Conservation (phyloP, 768 basidiomycete genomes). For the Rhodotorula paludigena region DNA sequence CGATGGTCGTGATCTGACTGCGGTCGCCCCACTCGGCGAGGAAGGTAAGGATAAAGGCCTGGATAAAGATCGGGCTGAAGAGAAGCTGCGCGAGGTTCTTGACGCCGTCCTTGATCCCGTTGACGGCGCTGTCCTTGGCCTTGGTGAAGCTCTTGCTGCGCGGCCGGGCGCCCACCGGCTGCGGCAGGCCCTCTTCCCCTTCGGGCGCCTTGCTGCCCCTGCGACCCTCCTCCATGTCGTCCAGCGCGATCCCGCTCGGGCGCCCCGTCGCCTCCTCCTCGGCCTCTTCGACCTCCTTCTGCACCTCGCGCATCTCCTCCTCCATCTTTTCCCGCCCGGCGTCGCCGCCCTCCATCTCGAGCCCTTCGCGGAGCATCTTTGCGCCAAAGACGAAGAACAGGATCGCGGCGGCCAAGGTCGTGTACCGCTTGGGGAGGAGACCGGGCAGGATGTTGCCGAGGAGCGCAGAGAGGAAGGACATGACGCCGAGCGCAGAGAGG, state of each 20-base stretch:
- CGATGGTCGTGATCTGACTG: slow-evolving; percentile 95
- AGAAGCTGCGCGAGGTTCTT: slow-evolving; percentile 77
- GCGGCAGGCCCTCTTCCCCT: not conserved
- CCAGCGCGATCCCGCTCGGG: slow-evolving; percentile 49
- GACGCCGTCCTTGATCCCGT: slow-evolving; percentile 56
- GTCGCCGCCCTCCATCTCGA: slow-evolving; percentile 61
- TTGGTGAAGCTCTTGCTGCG: slow-evolving; percentile 13
- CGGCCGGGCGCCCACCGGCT: not conserved
- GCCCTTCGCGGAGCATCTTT: slow-evolving; percentile 82
- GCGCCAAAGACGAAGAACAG: slow-evolving; percentile 86
- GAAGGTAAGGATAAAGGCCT: slow-evolving; percentile 90
- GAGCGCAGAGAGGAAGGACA: slow-evolving; percentile 90
- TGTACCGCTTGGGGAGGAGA: slow-evolving; percentile 67
- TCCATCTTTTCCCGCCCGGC: slow-evolving; percentile 69
- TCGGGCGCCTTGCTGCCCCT: not conserved
- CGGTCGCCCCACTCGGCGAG: slow-evolving; percentile 99
- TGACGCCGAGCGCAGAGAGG: slow-evolving; percentile 76
- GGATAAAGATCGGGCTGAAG: slow-evolving; percentile 88
- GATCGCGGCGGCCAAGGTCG: slow-evolving; percentile 66
- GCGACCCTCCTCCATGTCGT: slow-evolving; percentile 68
- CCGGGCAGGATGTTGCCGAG: slow-evolving; percentile 84
- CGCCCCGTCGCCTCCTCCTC: slow-evolving; percentile 54
- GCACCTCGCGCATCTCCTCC: slow-evolving; percentile 94
- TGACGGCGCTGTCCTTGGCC: slow-evolving; percentile 31
- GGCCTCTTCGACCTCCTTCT: slow-evolving; percentile 79